A percentile compares a stretch with the other conserved stretches of the same genome.
Conservation (phyloP, 768 basidiomycete species). For the Neoboletus brunneissimus region DNA sequence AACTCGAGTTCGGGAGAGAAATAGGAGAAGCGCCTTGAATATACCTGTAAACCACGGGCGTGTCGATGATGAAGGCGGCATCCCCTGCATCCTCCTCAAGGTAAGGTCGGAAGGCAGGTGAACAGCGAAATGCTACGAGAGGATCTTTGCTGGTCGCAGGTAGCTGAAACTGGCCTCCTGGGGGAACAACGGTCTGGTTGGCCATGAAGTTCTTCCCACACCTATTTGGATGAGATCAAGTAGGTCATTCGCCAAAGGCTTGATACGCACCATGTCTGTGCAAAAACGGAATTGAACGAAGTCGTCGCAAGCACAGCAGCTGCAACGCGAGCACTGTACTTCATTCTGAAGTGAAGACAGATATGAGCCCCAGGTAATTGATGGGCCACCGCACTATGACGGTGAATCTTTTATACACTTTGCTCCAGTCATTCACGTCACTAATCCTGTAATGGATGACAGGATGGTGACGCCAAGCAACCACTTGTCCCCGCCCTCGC, state of each 20-base stretch:
- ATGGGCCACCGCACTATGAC: too few species aligned
- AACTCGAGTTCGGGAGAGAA: conserved; percentile 7
- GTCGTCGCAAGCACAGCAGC: conserved; percentile 10
- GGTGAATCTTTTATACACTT: conserved; percentile 8
- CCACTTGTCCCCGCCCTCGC: background rate
- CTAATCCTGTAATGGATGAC: background rate
- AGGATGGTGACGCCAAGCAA: background rate
- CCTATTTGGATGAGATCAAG: conserved; percentile 29
- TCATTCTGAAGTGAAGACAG: conserved; percentile 15
- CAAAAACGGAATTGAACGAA: conserved; percentile 9
- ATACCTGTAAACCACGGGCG: conserved; percentile 35
- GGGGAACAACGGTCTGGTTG: conserved; percentile 39
- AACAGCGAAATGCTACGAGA: conserved; percentile 45
- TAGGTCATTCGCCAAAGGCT: background rate
- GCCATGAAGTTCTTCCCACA: conserved; percentile 50
- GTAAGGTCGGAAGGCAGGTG: conserved; percentile 47
- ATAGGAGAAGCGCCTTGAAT: conserved; percentile 37
- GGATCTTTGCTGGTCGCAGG: conserved; percentile 35
- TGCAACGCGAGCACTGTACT: background rate
- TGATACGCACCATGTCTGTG: conserved; percentile 28
- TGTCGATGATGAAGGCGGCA: conserved; percentile 37
- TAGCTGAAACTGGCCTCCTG: conserved; percentile 44
- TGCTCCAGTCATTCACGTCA: background rate
- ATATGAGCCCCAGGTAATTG: too few species aligned
- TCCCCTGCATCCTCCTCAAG: conserved; percentile 37